A percentile compares a stretch with the other conserved stretches of the same genome.
Evolutionary conservation across 371 early-diverging fungal species (phyloP).

Genomic region (Rhizopus microsporus): DNA sequence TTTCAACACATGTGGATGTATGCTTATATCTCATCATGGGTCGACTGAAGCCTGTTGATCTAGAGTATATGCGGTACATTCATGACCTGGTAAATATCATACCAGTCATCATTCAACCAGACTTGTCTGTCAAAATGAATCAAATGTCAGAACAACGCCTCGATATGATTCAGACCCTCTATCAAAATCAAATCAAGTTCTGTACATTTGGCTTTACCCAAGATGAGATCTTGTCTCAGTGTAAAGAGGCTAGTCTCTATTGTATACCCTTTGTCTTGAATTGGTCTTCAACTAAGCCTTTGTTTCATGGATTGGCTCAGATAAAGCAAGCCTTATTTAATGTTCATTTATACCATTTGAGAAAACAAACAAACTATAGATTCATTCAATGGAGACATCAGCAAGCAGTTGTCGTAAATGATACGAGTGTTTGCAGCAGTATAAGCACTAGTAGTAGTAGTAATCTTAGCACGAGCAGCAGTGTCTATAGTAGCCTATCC

Average conservation of each 20-base stretch:
- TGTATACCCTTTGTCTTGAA: conserved; percentile 19
- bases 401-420: not conserved
- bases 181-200: conserved; percentile 14
- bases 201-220: conserved; percentile 13
- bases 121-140: conserved; percentile 31
- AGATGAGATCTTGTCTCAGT: conserved; percentile 4
- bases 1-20: conserved; percentile 68
- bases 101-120: conserved; percentile 67
- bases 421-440: not conserved
- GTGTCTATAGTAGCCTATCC: not conserved
- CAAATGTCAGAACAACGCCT: conserved; percentile 11
- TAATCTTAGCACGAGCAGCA: not conserved
- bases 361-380: conserved; percentile 10
- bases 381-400: conserved; percentile 19
- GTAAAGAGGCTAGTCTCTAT: conserved; percentile 10
- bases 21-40: conserved; percentile 69
- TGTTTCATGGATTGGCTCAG: conserved; percentile 16
- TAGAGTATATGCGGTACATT: conserved; percentile 70
- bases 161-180: conserved; percentile 8
- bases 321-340: conserved; percentile 19
- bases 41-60: conserved; percentile 70
- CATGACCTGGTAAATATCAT: conserved; percentile 61
- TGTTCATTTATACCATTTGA: conserved; percentile 5
- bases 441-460: not conserved
- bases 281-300: conserved; percentile 14